These are phyloP conservation scores for Exobasidium rhododendri DNA, from an alignment of 1,284 basidiomycete genomes.

Conservation along the genomic window DNA sequence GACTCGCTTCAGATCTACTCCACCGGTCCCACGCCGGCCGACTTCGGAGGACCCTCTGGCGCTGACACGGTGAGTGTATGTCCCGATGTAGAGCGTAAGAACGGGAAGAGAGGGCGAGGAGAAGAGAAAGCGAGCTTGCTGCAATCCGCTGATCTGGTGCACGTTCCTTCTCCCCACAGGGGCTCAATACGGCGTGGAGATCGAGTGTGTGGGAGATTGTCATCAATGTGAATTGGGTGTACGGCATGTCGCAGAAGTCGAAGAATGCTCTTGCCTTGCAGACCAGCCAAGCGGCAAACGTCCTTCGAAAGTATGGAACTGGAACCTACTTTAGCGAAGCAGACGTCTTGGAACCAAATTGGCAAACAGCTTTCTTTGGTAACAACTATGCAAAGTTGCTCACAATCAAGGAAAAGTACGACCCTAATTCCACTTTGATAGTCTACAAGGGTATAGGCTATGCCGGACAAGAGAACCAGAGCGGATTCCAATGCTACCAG, in stretches of 20 bases:
- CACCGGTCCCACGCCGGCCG: constrained; percentile 16
- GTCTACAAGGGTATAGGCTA: constrained; percentile 23
- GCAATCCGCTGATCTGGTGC: too few relatives aligned
- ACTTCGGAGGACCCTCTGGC: constrained; percentile 14
- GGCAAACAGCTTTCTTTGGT: constrained; percentile 22
- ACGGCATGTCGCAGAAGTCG: background rate
- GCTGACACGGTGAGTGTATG: too few relatives aligned
- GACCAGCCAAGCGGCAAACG: constrained; percentile 14
- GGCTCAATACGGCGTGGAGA: constrained; percentile 21
- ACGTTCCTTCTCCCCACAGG: too few relatives aligned
- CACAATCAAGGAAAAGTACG: constrained; percentile 21
- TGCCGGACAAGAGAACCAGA: constrained; percentile 16
- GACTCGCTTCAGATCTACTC: constrained; percentile 17
- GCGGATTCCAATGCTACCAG: constrained; percentile 16
- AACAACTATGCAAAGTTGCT: constrained; percentile 15
- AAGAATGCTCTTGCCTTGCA: constrained; percentile 11
- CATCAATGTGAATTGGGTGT: background rate
- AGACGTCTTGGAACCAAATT: constrained; percentile 14
- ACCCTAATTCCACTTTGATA: constrained; percentile 19
- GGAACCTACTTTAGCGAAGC: constrained; percentile 20
- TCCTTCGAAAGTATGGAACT: constrained; percentile 16
- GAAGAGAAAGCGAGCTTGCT: too few relatives aligned
- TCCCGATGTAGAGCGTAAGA: too few relatives aligned
- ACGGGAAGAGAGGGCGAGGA: too few relatives aligned
- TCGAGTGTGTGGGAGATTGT: constrained; percentile 19